Conservation (phyloP, 2,329 filamentous ascomycete genomes). For the Alternaria ethzedia region DNA sequence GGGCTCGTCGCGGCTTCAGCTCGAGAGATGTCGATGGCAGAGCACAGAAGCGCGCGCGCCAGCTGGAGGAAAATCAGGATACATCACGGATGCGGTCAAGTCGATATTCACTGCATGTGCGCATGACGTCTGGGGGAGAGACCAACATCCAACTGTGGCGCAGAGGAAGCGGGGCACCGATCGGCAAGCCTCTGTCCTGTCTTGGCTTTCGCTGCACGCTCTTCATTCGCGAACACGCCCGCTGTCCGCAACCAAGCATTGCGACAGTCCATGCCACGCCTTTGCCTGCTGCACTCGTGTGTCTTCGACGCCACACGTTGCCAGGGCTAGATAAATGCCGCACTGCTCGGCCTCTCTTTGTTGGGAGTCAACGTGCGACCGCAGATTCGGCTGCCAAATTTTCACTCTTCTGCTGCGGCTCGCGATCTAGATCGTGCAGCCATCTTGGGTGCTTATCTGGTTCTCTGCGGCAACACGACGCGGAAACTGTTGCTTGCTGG, state of each 20-base stretch:
- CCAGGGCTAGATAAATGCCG: background rate
- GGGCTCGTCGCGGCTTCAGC: slow-evolving; percentile 15
- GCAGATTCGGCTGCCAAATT: background rate
- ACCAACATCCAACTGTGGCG: slow-evolving; percentile 32
- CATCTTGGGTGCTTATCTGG: background rate
- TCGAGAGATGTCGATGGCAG: background rate
- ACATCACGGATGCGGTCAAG: slow-evolving; percentile 6
- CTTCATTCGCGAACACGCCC: slow-evolving; percentile 17
- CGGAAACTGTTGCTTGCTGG: background rate
- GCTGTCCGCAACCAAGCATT: slow-evolving; percentile 20
- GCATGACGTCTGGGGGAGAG: slow-evolving; percentile 38
- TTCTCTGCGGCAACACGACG: background rate
- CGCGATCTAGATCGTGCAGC: background rate
- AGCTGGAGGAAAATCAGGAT: slow-evolving; percentile 1
- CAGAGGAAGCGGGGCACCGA: slow-evolving; percentile 36
- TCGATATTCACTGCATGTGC: slow-evolving; percentile 26
- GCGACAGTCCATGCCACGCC: slow-evolving; percentile 5
- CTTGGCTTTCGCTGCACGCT: slow-evolving; percentile 18
- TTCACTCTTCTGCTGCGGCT: background rate
- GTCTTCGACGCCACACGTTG: slow-evolving; percentile 1
- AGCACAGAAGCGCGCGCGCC: background rate
- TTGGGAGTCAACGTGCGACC: background rate
- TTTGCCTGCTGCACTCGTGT: background rate
- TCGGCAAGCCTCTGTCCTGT: slow-evolving; percentile 12
- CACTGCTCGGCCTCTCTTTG: background rate